Conservation (phyloP, 192 early-diverging fungal genomes). For the Entomortierella lignicola region DNA sequence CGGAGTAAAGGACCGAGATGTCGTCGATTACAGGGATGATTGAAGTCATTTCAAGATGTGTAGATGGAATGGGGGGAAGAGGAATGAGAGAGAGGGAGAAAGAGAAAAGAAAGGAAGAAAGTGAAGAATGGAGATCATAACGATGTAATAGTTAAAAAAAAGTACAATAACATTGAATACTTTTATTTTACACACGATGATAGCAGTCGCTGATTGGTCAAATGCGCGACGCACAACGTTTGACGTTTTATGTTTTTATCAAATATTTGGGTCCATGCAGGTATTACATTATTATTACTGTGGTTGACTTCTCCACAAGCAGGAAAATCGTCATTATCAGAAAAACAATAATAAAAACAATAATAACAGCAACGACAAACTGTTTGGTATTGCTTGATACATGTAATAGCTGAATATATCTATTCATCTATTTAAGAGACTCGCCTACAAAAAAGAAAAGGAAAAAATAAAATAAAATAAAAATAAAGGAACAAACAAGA, state of each 20-base stretch:
- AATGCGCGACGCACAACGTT: background rate
- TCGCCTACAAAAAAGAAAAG: conserved; percentile 18
- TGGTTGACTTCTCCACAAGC: too few species aligned
- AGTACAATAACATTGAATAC: background rate
- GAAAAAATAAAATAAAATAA: too few species aligned
- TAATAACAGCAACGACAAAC: too few species aligned
- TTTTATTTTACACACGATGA: background rate
- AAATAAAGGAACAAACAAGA: too few species aligned
- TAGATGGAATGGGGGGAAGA: too few species aligned
- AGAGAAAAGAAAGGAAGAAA: background rate
- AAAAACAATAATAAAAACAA: too few species aligned
- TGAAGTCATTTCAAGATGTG: background rate
- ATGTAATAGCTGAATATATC: too few species aligned
- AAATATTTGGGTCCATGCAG: too few species aligned
- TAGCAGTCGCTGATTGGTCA: background rate
- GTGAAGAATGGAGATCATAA: background rate
- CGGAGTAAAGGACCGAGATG: conserved; percentile 51
- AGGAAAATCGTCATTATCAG: too few species aligned
- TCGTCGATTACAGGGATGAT: conserved; percentile 43
- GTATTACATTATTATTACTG: too few species aligned
- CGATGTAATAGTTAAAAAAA: background rate
- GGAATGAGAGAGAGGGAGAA: background rate
- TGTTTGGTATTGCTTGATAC: too few species aligned
- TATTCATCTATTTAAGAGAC: too few species aligned
- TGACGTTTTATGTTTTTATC: background rate